A percentile compares a stretch with the other conserved stretches of the same genome.
phyloP scores from a whole-genome alignment of 106 monocot genomes.

The Phalaenopsis aphrodite region DNA sequence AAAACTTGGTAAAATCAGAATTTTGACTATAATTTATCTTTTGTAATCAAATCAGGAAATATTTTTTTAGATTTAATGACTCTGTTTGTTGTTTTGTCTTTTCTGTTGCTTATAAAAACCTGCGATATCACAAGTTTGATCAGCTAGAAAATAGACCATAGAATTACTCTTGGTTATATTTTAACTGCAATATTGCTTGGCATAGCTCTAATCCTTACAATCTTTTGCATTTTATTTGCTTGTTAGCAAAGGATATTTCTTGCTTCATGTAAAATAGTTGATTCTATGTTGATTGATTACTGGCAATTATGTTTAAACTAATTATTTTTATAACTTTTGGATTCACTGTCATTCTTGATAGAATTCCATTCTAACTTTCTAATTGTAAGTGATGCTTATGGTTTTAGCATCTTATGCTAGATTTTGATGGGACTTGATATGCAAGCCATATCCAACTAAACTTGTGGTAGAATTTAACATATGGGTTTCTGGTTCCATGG shows the following conservation, averaged over 20 bases:
- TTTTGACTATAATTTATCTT: not conserved
- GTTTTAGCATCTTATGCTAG: too few relatives aligned
- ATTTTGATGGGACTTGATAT: not conserved
- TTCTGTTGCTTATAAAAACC: not conserved
- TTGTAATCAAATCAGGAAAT: conserved; percentile 7
- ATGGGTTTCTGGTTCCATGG: not conserved
- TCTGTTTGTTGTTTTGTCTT: not conserved
- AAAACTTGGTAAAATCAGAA: conserved; percentile 12
- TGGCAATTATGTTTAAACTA: not conserved
- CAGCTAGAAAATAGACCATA: not conserved
- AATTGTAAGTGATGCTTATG: not conserved
- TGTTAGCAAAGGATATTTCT: not conserved
- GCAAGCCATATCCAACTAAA: not conserved
- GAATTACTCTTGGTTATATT: not conserved
- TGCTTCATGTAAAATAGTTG: not conserved
- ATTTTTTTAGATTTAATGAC: not conserved
- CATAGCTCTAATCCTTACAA: not conserved
- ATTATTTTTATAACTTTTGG: too few relatives aligned
- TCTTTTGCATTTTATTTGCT: not conserved
- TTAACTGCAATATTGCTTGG: not conserved
- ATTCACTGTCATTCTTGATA: not conserved
- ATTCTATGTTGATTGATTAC: not conserved
- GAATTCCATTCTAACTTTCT: not conserved
- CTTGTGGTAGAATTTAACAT: not conserved
- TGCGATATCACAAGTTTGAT: not conserved